Evolutionary conservation across 495 filamentous ascomycete species (phyloP).

Genomic region (Neohortaea acidophila): DNA sequence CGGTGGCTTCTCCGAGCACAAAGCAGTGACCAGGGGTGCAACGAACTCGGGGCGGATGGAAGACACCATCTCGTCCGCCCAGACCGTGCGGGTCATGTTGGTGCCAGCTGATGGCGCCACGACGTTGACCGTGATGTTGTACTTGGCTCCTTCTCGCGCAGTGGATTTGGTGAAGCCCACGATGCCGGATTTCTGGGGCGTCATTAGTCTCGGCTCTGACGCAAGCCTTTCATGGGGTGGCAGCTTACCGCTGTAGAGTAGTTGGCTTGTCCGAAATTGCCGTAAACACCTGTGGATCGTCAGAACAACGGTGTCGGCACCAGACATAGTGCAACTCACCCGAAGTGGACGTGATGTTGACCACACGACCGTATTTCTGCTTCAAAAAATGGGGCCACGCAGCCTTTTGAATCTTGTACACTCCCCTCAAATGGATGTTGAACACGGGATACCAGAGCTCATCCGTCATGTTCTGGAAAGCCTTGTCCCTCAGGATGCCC

Average conservation of each 20-base stretch:
- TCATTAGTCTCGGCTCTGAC: not conserved
- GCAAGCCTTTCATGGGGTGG: not conserved
- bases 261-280: constrained; percentile 18
- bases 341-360: constrained; percentile 13
- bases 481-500: constrained; percentile 16
- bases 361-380: constrained; percentile 16
- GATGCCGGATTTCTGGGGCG: constrained; percentile 12
- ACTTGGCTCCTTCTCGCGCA: constrained; percentile 14
- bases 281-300: constrained; percentile 16
- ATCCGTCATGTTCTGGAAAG: constrained; percentile 15
- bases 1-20: constrained; percentile 8
- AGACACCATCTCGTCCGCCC: constrained; percentile 10
- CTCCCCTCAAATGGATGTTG: constrained; percentile 14
- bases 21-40: constrained; percentile 8
- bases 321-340: too few relatives aligned
- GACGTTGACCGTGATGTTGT: constrained; percentile 14
- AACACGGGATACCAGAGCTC: constrained; percentile 12
- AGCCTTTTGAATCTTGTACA: constrained; percentile 12
- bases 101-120: constrained; percentile 11
- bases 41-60: constrained; percentile 11
- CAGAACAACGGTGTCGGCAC: too few relatives aligned
- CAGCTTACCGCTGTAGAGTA: constrained; percentile 11
- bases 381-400: constrained; percentile 15
- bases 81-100: constrained; percentile 11
- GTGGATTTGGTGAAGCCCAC: constrained; percentile 8